These are phyloP conservation scores for Artomyces pyxidatus DNA, from an alignment of 768 basidiomycete genomes.

Conservation along the genomic window DNA sequence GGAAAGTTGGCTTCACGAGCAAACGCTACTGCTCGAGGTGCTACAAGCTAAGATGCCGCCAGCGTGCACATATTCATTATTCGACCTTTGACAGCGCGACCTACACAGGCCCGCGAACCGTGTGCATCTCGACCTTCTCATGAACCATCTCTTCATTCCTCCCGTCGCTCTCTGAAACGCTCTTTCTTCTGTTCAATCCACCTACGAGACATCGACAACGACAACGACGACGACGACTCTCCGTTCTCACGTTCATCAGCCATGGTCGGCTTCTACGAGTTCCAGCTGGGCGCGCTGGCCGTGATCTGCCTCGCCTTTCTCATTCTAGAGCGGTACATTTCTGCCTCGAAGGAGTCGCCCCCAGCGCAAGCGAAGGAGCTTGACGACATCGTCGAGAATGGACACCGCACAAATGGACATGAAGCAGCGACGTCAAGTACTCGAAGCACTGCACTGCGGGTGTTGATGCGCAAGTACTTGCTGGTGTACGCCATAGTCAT, in stretches of 20 bases:
- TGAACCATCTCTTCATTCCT: no score
- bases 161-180: no score
- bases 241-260: not conserved
- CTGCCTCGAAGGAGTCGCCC: not conserved
- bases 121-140: no score
- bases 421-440: not conserved
- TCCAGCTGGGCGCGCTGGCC: not conserved
- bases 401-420: not conserved
- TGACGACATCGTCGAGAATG: not conserved
- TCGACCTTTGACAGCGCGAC: no score
- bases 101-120: no score
- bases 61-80: no score
- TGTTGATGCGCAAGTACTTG: conserved; percentile 15
- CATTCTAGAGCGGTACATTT: not conserved
- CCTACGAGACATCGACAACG: no score
- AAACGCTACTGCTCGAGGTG: no score
- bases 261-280: not conserved
- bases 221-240: no score
- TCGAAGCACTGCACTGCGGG: conserved; percentile 5
- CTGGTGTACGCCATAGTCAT: conserved; percentile 14
- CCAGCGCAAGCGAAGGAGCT: not conserved
- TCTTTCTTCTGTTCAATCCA: no score
- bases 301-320: not conserved
- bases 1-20: no score
- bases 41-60: no score